These are phyloP conservation scores for Solidago caesia DNA, from an alignment of 129 eudicot genomes.

Conservation along the genomic window DNA sequence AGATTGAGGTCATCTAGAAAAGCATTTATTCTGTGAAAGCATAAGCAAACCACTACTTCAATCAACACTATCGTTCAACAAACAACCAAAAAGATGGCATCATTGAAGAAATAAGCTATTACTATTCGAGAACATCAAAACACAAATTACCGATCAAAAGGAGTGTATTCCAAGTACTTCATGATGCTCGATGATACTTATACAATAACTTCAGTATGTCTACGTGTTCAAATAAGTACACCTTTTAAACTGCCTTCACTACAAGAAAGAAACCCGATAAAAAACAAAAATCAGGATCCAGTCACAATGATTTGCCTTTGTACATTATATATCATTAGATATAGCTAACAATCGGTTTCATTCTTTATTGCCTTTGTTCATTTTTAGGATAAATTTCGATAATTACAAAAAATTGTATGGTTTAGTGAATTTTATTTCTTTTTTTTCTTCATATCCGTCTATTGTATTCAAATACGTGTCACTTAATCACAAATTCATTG, in stretches of 20 bases:
- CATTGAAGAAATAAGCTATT: not conserved
- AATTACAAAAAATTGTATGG: too few species aligned
- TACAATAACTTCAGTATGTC: constrained; percentile 12
- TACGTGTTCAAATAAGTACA: constrained; percentile 1
- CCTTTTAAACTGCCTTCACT: constrained; percentile 6
- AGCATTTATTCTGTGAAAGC: constrained; percentile 61
- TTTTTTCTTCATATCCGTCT: too few species aligned
- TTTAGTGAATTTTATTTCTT: too few species aligned
- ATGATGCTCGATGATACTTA: constrained; percentile 29
- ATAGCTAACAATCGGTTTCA: too few species aligned
- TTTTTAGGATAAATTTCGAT: too few species aligned
- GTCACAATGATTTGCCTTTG: not conserved
- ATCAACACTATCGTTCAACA: not conserved
- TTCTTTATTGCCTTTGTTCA: too few species aligned
- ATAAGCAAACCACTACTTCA: constrained; percentile 12
- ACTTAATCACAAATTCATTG: too few species aligned
- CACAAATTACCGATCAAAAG: constrained; percentile 60
- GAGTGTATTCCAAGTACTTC: constrained; percentile 93
- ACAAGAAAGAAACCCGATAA: not conserved
- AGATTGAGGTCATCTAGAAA: constrained; percentile 78
- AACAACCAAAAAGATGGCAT: constrained; percentile 6
- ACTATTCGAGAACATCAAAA: not conserved
- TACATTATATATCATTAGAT: not conserved
- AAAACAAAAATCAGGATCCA: not conserved
- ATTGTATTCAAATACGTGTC: too few species aligned